Conservation (phyloP, 768 basidiomycete species). For the Xerocomus brunneocitrinus region DNA sequence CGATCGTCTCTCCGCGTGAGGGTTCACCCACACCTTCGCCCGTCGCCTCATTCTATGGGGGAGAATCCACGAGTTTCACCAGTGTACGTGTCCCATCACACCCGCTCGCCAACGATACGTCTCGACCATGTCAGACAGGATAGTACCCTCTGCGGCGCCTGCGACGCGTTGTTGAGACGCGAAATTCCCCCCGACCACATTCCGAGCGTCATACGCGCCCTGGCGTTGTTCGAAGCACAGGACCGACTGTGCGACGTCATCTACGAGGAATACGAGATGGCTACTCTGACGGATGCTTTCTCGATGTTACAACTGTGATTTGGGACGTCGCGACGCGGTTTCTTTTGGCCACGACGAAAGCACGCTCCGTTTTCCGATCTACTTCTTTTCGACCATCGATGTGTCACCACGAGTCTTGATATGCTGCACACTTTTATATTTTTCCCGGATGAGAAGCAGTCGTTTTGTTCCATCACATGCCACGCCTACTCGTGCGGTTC, state of each 20-base stretch:
- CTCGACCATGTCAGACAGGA: constrained; percentile 6
- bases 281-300: constrained; percentile 15
- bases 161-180: constrained; percentile 7
- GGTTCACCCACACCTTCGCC: background rate
- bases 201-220: constrained; percentile 21
- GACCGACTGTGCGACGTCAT: constrained; percentile 1
- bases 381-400: background rate
- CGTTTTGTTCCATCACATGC: background rate
- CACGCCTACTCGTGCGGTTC: background rate
- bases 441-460: background rate
- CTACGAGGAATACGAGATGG: constrained; percentile 14
- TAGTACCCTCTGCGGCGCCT: constrained; percentile 12
- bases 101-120: background rate
- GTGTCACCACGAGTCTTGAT: background rate
- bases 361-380: background rate
- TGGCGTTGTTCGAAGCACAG: constrained; percentile 15
- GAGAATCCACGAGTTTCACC: constrained; percentile 3
- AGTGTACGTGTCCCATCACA: constrained; percentile 6
- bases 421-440: background rate
- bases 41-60: background rate
- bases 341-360: background rate
- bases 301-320: constrained; percentile 18
- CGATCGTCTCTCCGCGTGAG: background rate
- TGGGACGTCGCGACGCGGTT: background rate
- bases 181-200: constrained; percentile 19